Evolutionary conservation across 306 rosid genomes (phyloP).

Genomic region (Vigna trinervia): DNA sequence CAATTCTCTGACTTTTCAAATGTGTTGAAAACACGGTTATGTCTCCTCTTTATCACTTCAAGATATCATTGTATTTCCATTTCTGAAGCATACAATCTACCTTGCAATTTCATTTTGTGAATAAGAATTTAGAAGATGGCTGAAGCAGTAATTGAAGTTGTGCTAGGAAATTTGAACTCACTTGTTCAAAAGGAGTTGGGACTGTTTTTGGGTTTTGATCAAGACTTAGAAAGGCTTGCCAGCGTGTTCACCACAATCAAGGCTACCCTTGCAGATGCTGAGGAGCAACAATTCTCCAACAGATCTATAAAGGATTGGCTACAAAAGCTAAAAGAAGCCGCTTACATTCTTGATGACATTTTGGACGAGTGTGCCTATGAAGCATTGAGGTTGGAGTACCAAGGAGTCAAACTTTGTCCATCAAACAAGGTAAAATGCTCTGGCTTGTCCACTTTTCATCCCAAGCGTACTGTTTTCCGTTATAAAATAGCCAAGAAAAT

Average conservation of each 20-base stretch:
- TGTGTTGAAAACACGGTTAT: not conserved
- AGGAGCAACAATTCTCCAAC: conserved; percentile 34
- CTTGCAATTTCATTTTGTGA: not conserved
- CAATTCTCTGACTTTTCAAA: not conserved
- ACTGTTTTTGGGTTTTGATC: not conserved
- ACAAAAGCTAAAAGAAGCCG: conserved; percentile 27
- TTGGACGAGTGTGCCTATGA: conserved; percentile 34
- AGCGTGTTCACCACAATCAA: conserved; percentile 23
- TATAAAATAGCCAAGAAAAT: conserved; percentile 16
- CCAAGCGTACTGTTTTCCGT: conserved; percentile 22
- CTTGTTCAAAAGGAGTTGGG: not conserved
- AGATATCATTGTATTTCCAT: not conserved
- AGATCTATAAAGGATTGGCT: conserved; percentile 31
- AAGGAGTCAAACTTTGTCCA: not conserved
- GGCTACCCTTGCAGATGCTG: conserved; percentile 47
- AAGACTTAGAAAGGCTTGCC: conserved; percentile 21
- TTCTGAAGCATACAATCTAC: not conserved
- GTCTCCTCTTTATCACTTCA: not conserved
- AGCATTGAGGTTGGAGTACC: not conserved
- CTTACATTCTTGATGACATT: conserved; percentile 33
- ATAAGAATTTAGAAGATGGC: not conserved
- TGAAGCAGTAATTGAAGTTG: not conserved
- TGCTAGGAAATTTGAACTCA: conserved; percentile 21
- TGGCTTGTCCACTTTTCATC: conserved; percentile 33
- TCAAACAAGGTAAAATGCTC: not conserved